Base-by-base conservation (phyloP, 768 basidiomycete species). In the Rhodotorula graminis region DNA sequence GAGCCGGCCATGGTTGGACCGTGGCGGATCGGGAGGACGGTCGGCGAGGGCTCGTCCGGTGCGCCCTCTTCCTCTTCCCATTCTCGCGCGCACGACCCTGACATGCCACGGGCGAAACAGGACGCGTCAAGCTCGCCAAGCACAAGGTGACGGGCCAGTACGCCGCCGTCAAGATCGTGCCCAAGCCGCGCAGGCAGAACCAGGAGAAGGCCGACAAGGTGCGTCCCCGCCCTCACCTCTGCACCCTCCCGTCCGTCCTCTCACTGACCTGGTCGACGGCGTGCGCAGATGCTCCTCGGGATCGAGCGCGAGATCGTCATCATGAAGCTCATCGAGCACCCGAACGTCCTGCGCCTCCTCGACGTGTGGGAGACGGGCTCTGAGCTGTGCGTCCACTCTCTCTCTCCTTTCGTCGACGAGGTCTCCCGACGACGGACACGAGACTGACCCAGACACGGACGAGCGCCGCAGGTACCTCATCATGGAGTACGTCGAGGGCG, bases 301-400 rank as follows among this genome's bases (percentile, higher is more conserved):
- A 89, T 97, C 71, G 93, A 96, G 80, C 84, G 92, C 74, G 94
- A 98, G 81, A 95, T 98, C 72, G 92, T 91, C 67, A 93, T 97
- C 88, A 95, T 98, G 94, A 98, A 97, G 81, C 89, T 97, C 77
- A 93, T 98, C 88, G 91, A 94, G 79, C 94, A 98, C 80, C 94
- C 93, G 3, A 96, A 96, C 82, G 92, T 98, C 77, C 87, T 97
- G 84, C 88, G 90, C 72, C 89, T 98, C 53, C 93, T 92, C 81
- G 94, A 98, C 79, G 94, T 97, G 65, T 96, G 90, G 82, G 93
- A 97, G 82, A 90, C 91, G 79, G 88, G 90, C 55, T 88, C 86
- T 78, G 91, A 95, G 76, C 88, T 97, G 82, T 84, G 53, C 74
- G 82, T 78, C 5, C 11, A 9, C 8, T 12, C 44, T 44, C 9